Conservation (phyloP, 768 basidiomycete genomes). For the Tulasnella sp. region DNA sequence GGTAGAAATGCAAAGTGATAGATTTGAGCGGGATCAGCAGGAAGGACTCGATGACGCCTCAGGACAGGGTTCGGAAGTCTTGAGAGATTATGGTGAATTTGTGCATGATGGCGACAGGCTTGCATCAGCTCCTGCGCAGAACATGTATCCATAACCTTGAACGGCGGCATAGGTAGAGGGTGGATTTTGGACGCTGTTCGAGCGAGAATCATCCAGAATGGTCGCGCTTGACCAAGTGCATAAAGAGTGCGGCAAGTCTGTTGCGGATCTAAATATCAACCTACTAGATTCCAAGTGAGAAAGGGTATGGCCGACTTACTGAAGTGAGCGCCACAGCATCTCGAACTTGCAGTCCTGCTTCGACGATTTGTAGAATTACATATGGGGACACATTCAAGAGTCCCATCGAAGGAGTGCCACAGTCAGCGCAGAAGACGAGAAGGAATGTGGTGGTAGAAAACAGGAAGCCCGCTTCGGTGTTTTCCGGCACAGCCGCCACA, state of each 20-base stretch:
- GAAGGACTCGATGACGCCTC: background rate
- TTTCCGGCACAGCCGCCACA: conserved; percentile 1
- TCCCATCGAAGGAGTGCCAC: background rate
- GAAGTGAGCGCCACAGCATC: conserved; percentile 13
- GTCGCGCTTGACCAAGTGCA: conserved; percentile 4
- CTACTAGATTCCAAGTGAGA: background rate
- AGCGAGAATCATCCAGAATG: conserved; percentile 23
- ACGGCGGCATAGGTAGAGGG: conserved; percentile 19
- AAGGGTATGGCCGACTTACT: background rate
- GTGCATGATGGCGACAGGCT: conserved; percentile 6
- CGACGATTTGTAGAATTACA: conserved; percentile 7
- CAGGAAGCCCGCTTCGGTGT: background rate
- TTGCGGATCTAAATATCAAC: background rate
- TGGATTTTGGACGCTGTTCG: conserved; percentile 7
- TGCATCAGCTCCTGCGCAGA: background rate
- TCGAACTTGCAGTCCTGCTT: conserved; percentile 6
- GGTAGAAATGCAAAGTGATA: conserved; percentile 24
- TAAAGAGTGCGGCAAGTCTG: conserved; percentile 16
- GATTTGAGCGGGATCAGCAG: background rate
- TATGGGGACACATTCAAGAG: conserved; percentile 4
- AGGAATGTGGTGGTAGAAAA: background rate
- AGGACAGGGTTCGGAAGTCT: conserved; percentile 1
- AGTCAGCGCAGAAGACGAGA: background rate
- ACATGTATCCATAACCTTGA: conserved; percentile 10
- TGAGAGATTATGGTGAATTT: conserved; percentile 1